Evolutionary conservation across 257 asterid genomes (phyloP), one percentile per base, ranked within the genome.

Genomic region (Solanum microdontum): DNA sequence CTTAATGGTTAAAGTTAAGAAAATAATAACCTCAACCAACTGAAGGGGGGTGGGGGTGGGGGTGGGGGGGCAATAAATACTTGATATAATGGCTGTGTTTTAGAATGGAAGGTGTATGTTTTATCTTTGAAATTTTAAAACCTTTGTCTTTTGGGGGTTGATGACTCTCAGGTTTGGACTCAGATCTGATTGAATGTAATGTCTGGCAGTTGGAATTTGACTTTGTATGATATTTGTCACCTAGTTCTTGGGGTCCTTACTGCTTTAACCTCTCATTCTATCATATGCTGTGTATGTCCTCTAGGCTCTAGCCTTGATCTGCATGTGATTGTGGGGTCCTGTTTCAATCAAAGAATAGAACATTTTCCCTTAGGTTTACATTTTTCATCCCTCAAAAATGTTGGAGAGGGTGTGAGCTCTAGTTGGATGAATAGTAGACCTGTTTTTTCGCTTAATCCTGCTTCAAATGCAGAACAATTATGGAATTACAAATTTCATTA

Each of bases 401-500:
- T 80, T 26, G 68, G 66, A 26, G 68, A 80, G 66, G 84, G 40
- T 43, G 84, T 15, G 17, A 26, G 10, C 58, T 82, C 43, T 87
- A 51, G 68, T 77, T 26, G 43, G 43, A 40, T 80, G 68, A 82
- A 82, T 30, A 48, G 28, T 9, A 34, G 6, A 28, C 4, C 7
- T 26, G 85, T 48, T 51, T 39, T 55, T 73, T 68, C 76, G 28
- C 24, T 24, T 39, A 6, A 28, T 80, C 39, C 24, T 80, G 66
- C 17, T 26, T 15, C 69, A 82, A n/a, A 79, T 82, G 68, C 28
- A 85, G 26, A 39, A 60, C 86, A 60, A 55, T 84, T 62, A 39
- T 89, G 80, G 66, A 43, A 86, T 75, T n/a, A 39, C 83, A 87
- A 85, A 69, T 69, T 82, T 33, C 73, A 34, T 73, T 80, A 33